Base-by-base conservation (phyloP, 75 land plant species). In the Picea glauca region DNA sequence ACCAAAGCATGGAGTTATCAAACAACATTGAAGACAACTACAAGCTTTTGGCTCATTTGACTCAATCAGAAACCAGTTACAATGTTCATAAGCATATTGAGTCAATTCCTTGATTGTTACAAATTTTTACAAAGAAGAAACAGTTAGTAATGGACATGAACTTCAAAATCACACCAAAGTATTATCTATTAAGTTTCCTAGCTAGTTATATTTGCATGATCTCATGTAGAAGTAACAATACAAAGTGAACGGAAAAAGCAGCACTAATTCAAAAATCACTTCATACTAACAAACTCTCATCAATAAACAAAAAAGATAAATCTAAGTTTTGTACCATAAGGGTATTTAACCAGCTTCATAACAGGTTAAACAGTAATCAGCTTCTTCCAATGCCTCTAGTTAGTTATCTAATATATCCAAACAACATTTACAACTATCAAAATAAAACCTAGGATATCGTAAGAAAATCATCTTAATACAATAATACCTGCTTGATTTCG, bases 401-500 rank as follows among this genome's bases (percentile, higher is more conserved):
- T 50, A 50, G 11, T 21, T 64, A 21, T 3, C 67, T 15, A 15
- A 64, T 23, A 64, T 64, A 21, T 14, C 67, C 67, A 64, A 23
- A 23, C 67, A 9, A 21, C 23, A 21, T 64, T 12, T 21, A 4
- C 67, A 30, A 23, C 67, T 23, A 66, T 64, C 14, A 18, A 32
- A 13, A 76, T 30, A 60, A 65, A 62, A 76, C 43, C 32, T 33
- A 76, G 64, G 54, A 75, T 58, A 20, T 63, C 38, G 3, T 6
- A 38, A 67, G 33, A 38, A 58, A 43, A 38, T 32, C 11, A 74
- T 35, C 15, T 43, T 2, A 26, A 38, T 33, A 13, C 57, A 61
- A 79, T 20, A 40, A 38, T 23, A 90, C 99, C 96, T 91, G 88
- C 78, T 98, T 98, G 76, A 98, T 95, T 87, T 95, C 98, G 3